Evolutionary conservation across 1,284 basidiomycete species (phyloP).

Genomic region (Boletus semigastroideus): DNA sequence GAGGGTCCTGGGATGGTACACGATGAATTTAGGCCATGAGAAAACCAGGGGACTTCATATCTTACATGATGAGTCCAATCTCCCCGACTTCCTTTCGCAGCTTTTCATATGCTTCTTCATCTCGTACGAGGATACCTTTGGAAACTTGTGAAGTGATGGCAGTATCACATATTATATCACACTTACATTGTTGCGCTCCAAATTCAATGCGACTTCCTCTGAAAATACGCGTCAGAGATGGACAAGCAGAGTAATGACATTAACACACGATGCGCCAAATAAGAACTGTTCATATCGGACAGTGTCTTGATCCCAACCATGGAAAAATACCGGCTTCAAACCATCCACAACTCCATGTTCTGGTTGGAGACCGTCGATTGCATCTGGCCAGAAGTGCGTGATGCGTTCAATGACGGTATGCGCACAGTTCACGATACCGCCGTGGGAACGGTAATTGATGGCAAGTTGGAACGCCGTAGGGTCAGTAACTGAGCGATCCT

Average conservation of each 20-base stretch:
- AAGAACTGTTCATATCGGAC: slow-evolving; percentile 58
- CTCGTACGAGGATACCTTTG: slow-evolving; percentile 67
- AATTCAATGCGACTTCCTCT: slow-evolving; percentile 57
- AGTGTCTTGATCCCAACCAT: slow-evolving; percentile 51
- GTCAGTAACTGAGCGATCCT: slow-evolving; percentile 19
- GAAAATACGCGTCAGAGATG: slow-evolving; percentile 5
- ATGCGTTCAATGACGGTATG: slow-evolving; percentile 65
- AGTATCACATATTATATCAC: not conserved
- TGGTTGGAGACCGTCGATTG: slow-evolving; percentile 59
- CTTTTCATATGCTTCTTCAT: slow-evolving; percentile 49
- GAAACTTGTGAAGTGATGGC: not conserved
- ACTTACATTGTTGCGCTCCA: slow-evolving; percentile 65
- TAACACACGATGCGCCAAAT: slow-evolving; percentile 46
- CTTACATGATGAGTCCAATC: slow-evolving; percentile 53
- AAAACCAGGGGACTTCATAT: not conserved
- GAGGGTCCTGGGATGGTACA: slow-evolving; percentile 48
- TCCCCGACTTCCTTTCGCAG: slow-evolving; percentile 57
- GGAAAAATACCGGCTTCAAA: slow-evolving; percentile 58
- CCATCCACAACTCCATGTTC: slow-evolving; percentile 65
- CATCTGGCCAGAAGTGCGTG: slow-evolving; percentile 59
- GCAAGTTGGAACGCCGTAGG: slow-evolving; percentile 60
- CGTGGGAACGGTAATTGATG: slow-evolving; percentile 70
- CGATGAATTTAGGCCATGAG: not conserved
- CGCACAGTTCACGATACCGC: slow-evolving; percentile 68
- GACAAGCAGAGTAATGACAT: not conserved